phyloP scores from a whole-genome alignment of 2,329 filamentous ascomycete species.

The Cercospora citrullina region DNA sequence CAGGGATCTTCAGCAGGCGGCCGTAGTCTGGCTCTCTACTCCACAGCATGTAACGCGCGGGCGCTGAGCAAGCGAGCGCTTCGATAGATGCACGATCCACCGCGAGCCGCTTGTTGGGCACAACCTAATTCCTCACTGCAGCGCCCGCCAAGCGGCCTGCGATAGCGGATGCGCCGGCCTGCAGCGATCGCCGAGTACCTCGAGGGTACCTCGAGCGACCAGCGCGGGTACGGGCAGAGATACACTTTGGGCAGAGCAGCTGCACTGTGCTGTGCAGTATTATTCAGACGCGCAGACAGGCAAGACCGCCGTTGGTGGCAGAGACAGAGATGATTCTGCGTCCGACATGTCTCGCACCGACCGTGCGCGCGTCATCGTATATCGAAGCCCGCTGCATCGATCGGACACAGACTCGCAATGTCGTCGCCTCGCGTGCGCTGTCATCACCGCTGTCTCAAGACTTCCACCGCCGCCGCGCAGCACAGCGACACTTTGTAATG shows the following conservation, averaged over 20 bases:
- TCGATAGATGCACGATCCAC: constrained; percentile 20
- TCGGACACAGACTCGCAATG: background rate
- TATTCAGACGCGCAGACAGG: background rate
- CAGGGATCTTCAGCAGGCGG: background rate
- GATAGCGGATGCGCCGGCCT: constrained; percentile 28
- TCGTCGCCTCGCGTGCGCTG: background rate
- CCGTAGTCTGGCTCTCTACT: constrained; percentile 14
- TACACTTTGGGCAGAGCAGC: background rate
- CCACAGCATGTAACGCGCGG: constrained; percentile 16
- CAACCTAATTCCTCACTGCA: constrained; percentile 17
- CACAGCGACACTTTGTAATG: background rate
- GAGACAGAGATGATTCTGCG: constrained; percentile 8
- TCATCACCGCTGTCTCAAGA: background rate
- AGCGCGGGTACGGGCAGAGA: background rate
- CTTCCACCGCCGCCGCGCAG: background rate
- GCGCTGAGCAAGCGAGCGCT: constrained; percentile 20
- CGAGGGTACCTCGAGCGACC: constrained; percentile 13
- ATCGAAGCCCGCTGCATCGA: background rate
- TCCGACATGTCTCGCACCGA: constrained; percentile 19
- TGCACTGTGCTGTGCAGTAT: background rate
- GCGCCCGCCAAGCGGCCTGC: constrained; percentile 20
- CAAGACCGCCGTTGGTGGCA: background rate
- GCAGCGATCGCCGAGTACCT: constrained; percentile 14
- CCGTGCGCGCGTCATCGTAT: background rate
- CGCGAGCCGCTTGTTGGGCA: constrained; percentile 24